Evolutionary conservation across 208 protist genomes (phyloP), one percentile per base, ranked within the genome.

Genomic region (Angomonas deanei): DNA sequence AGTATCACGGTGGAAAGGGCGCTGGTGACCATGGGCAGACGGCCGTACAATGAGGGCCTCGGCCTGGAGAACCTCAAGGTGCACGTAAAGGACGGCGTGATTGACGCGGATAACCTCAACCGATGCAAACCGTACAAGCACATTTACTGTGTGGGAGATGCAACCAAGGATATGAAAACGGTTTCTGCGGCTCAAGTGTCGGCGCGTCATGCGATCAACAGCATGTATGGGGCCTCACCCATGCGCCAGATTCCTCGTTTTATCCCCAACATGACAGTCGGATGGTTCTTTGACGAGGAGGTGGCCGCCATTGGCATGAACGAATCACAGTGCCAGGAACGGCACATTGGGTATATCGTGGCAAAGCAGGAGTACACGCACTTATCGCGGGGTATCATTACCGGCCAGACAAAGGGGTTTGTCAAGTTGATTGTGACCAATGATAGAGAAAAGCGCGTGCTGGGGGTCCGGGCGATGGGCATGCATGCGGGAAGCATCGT

Each of bases 131-230:
- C 84, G 24, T 76, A 91, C 73, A 66, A 78, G 15, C 80, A 91
- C 61, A 91, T 91, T 46, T 91, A 86, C 76, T 81, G 72, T 65
- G 63, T 86, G 28, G 84, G 84, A 11, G 84, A 91, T 38, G 81
- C 71, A 17, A 67, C 71, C 1, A 64, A 46, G 21, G 66, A 59
- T 24, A 52, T 69, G 57, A 59, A 56, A 39, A 55, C 71, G 36
- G 80, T 86, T 30, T 76, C 80, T 59, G 57, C 80, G 23, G 84
- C 70, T 5, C 74, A 86, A 62, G 68, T 70, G 1, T 61, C 79
- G 19, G 84, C 75, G 19, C 72, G 63, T 30, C 72, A 68, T 17
- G 75, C 74, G 17, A 64, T 88, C 48, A 68, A 91, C 21, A 79
- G 79, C 46, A 88, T 91, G 67, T 91, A 77, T 48, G 78, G 77